phyloP scores from a whole-genome alignment of 1,284 basidiomycete species.

The Coriolopsis trogii region DNA sequence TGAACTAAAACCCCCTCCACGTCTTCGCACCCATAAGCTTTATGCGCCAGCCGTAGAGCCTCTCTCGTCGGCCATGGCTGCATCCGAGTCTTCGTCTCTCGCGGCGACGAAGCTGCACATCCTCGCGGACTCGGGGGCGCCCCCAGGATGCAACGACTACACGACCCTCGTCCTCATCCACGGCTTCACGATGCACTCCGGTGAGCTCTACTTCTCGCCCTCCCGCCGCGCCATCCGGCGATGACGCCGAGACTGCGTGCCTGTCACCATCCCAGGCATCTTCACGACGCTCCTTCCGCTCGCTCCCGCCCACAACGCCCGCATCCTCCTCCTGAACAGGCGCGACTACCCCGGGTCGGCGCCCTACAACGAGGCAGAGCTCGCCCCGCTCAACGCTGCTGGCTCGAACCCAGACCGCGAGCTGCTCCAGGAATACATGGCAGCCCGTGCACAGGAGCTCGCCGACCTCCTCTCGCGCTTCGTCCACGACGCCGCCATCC shows the following conservation, averaged over 20 bases:
- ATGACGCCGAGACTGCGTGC: too few relatives aligned
- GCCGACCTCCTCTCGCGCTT: conserved; percentile 28
- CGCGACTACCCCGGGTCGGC: conserved; percentile 12
- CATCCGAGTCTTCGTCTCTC: too few relatives aligned
- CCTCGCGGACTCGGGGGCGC: conserved; percentile 8
- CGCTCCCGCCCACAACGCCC: conserved; percentile 1
- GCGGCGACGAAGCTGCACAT: too few relatives aligned
- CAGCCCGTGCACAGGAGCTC: conserved; percentile 22
- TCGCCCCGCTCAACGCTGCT: conserved; percentile 18
- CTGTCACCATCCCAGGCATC: too few relatives aligned
- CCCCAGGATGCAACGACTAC: conserved; percentile 7
- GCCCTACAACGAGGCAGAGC: conserved; percentile 6
- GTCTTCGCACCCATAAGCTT: too few relatives aligned
- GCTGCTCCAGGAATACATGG: conserved; percentile 17
- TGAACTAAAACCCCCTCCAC: too few relatives aligned
- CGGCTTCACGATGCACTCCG: conserved; percentile 16
- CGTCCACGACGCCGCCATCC: conserved; percentile 25
- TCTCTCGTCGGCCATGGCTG: too few relatives aligned
- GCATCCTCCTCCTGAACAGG: conserved; percentile 12
- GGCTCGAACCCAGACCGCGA: not conserved
- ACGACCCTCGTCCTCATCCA: conserved; percentile 17
- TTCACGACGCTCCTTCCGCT: conserved; percentile 24
- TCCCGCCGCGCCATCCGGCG: too few relatives aligned
- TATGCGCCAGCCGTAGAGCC: too few relatives aligned
- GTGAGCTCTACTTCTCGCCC: too few relatives aligned